These are phyloP conservation scores for Ceratocystis papillata DNA, from an alignment of 2,329 filamentous ascomycete genomes.

Conservation along the genomic window DNA sequence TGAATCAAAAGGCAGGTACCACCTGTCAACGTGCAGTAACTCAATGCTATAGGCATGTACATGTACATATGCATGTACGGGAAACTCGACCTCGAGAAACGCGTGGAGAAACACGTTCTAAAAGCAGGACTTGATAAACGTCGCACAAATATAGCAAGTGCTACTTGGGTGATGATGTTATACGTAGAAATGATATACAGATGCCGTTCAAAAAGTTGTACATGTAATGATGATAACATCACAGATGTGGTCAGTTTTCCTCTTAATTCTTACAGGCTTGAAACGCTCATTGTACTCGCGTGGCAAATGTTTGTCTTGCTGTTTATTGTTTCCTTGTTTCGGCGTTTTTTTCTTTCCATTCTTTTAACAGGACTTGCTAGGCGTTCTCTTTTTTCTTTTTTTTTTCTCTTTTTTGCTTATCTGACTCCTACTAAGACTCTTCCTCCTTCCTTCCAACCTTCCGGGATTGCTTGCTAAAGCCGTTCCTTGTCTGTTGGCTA, in stretches of 20 bases:
- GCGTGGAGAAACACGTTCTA: not conserved
- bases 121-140: not conserved
- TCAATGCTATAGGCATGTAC: not conserved
- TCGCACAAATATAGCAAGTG: not conserved
- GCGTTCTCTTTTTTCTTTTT: not conserved
- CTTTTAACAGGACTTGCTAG: not conserved
- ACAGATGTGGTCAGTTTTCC: not conserved
- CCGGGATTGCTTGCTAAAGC: not conserved
- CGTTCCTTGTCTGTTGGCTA: not conserved
- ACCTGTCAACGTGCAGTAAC: conserved; percentile 1
- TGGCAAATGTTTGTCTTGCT: conserved; percentile 5
- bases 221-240: not conserved
- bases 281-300: conserved; percentile 6
- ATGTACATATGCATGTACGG: not conserved
- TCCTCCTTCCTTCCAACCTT: not conserved
- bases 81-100: not conserved
- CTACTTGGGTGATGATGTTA: not conserved
- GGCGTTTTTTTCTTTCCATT: not conserved
- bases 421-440: conserved; percentile 1
- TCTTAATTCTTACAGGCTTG: not conserved
- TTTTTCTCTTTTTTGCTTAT: not conserved
- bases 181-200: too few relatives aligned
- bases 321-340: conserved; percentile 9
- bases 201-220: not conserved
- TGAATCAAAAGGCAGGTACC: conserved; percentile 12